phyloP scores from a whole-genome alignment of 306 rosid genomes.

The Cajanus cajan region DNA sequence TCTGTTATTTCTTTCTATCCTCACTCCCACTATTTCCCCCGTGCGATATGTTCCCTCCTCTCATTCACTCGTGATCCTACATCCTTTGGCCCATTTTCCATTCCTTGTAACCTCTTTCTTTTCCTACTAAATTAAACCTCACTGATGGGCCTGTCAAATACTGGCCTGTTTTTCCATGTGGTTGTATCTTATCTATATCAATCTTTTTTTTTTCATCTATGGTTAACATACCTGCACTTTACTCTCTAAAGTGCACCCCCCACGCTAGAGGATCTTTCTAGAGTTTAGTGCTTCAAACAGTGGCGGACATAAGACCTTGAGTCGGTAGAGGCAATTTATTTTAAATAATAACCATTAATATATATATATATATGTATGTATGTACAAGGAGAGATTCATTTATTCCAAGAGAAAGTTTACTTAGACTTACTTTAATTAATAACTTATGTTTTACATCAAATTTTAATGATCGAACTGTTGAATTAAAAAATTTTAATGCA shows the following conservation, averaged over 20 bases:
- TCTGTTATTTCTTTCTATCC: not conserved
- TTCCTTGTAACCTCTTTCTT: not conserved
- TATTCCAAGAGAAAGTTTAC: too few relatives aligned
- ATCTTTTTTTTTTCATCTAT: conserved; percentile 6
- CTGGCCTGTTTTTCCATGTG: conserved; percentile 1
- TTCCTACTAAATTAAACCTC: not conserved
- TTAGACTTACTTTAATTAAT: too few relatives aligned
- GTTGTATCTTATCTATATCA: conserved; percentile 6
- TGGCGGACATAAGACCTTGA: too few relatives aligned
- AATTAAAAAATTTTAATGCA: too few relatives aligned
- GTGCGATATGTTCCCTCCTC: not conserved
- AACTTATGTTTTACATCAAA: too few relatives aligned
- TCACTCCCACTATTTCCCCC: not conserved
- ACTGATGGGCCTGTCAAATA: not conserved
- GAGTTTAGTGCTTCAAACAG: conserved; percentile 10
- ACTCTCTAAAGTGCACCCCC: not conserved
- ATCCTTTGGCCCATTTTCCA: not conserved
- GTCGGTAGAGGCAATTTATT: too few relatives aligned
- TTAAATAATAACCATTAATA: too few relatives aligned
- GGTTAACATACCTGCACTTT: not conserved
- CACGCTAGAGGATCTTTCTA: not conserved
- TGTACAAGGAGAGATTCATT: too few relatives aligned
- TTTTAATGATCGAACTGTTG: too few relatives aligned
- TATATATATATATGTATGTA: too few relatives aligned
- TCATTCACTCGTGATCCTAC: not conserved